phyloP scores from a whole-genome alignment of 2,329 filamentous ascomycete genomes.

The Fusarium poae region DNA sequence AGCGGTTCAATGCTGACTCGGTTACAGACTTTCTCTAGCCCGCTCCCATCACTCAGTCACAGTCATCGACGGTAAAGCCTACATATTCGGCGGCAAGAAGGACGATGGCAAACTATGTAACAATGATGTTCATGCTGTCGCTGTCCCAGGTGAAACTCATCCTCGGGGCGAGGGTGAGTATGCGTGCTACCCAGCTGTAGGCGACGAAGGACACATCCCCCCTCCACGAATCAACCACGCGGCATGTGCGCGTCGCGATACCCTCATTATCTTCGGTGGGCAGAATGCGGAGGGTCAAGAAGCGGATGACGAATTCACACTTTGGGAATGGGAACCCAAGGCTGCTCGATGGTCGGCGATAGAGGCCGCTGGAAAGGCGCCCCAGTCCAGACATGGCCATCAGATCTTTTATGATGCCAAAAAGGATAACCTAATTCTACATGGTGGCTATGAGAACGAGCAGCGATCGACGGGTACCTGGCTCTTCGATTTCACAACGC shows the following conservation, averaged over 20 bases:
- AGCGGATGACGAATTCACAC: constrained; percentile 26
- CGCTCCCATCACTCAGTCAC: constrained; percentile 37
- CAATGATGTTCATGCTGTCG: constrained; percentile 36
- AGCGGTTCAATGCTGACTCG: not conserved
- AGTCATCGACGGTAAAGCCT: constrained; percentile 31
- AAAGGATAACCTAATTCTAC: constrained; percentile 32
- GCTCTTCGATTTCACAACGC: constrained; percentile 36
- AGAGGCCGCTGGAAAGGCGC: constrained; percentile 23
- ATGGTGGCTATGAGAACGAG: constrained; percentile 26
- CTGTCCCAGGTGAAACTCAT: not conserved
- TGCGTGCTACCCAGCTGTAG: constrained; percentile 39
- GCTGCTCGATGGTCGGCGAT: constrained; percentile 23
- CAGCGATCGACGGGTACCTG: constrained; percentile 25
- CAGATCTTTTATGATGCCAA: constrained; percentile 33
- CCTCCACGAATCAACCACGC: constrained; percentile 24
- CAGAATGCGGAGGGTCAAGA: constrained; percentile 7
- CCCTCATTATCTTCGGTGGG: constrained; percentile 35
- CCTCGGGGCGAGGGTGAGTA: constrained; percentile 27
- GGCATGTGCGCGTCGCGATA: constrained; percentile 24
- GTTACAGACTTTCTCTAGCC: constrained; percentile 14
- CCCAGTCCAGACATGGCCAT: constrained; percentile 14
- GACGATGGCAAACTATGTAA: constrained; percentile 25
- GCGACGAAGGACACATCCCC: constrained; percentile 17
- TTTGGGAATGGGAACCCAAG: constrained; percentile 39
- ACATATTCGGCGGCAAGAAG: constrained; percentile 42